Evolutionary conservation across 805 yeast genomes (phyloP), one percentile per base, ranked within the genome.

Genomic region (Sugiyamaella marilandica): DNA sequence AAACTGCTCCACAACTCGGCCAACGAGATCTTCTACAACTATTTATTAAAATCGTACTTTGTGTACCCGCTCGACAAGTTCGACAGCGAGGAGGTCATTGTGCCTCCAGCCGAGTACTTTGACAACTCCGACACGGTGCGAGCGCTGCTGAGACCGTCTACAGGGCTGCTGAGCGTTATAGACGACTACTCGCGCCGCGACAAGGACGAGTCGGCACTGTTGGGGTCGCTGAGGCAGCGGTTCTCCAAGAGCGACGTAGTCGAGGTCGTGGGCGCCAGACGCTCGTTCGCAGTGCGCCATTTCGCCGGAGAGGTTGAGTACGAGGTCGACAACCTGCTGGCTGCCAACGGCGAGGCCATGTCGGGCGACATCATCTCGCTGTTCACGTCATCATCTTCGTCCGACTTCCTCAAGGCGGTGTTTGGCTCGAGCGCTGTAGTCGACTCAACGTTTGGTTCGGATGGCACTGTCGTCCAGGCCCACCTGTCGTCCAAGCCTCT

Each of bases 261-360:
- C 16, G 60, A 59, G 16, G 57, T 65, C 10, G 52, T 58, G 24
- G 49, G 63, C 7, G 68, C 71, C 31, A 70, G 73, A 47, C 65
- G 68, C 51, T 78, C 81, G 1, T 80, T 81, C 58, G 65, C 77
- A 9, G 73, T 81, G 9, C 72, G 77, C 37, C 85, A 81, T 62
- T 81, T 77, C 59, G 83, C 83, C 41, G 85, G 84, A 10, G 74
- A 73, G 55, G 83, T 81, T 21, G 82, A 77, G 57, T 81, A 81
- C 59, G 68, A 75, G 35, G 76, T 77, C 21, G 78, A 75, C 33
- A 71, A 72, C 52, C 70, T 83, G 72, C 64, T 81, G 19, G 76
- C 75, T 41, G 78, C 79, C 55, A 78, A 79, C 57, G 72, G 74
- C 21, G 84, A 81, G 58, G 77, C 80, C 24, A 67, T 73, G 14